These are phyloP conservation scores for Sambucus nigra DNA, from an alignment of 129 eudicot species.

Conservation along the genomic window DNA sequence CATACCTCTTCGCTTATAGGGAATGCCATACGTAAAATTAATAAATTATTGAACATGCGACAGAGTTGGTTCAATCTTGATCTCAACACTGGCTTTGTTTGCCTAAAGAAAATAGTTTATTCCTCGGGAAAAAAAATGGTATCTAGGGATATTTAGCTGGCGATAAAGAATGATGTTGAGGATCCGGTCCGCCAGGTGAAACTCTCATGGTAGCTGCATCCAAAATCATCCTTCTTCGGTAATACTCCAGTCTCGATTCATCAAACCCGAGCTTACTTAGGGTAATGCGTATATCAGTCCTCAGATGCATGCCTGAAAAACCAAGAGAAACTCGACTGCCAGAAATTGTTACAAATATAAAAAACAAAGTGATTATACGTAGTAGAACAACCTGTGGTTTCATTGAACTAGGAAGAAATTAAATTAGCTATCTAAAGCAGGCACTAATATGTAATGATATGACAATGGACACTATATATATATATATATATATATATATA, in stretches of 20 bases:
- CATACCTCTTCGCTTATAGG: too few species aligned
- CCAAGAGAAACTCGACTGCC: not conserved
- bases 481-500: too few species aligned
- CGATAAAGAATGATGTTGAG: slow-evolving; percentile 15
- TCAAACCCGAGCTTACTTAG: slow-evolving; percentile 12
- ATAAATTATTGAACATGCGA: too few species aligned
- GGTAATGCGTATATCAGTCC: too few species aligned
- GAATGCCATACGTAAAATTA: too few species aligned
- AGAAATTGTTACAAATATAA: not conserved
- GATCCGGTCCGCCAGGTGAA: slow-evolving; percentile 24
- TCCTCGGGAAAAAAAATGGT: not conserved
- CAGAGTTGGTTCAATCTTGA: too few species aligned
- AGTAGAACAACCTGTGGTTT: slow-evolving; percentile 1
- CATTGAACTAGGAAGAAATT: not conserved
- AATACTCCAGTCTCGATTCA: slow-evolving; percentile 7
- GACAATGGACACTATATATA: too few species aligned
- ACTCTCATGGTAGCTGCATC: slow-evolving; percentile 6
- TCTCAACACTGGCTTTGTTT: too few species aligned
- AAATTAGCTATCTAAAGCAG: not conserved
- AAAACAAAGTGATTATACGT: not conserved
- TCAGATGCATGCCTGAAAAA: not conserved
- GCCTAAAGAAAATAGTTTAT: too few species aligned
- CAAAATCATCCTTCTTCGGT: slow-evolving; percentile 6
- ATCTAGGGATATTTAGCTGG: not conserved
- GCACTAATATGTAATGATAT: too few species aligned